These are phyloP conservation scores for Digitaria exilis DNA, from an alignment of 202 grass and related monocot genomes.

Conservation along the genomic window DNA sequence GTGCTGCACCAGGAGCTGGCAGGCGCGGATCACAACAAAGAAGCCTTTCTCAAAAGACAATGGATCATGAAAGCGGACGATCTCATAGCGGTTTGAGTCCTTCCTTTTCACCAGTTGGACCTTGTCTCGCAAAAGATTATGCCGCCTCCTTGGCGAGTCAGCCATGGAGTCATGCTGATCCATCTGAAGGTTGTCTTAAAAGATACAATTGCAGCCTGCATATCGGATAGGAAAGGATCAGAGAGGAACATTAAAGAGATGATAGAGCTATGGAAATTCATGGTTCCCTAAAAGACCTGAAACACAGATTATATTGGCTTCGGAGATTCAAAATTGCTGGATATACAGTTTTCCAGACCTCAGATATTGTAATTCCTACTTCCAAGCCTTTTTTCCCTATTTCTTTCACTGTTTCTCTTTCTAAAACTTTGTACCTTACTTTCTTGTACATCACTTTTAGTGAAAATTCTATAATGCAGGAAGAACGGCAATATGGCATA, in stretches of 20 bases:
- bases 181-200: slow-evolving; percentile 44
- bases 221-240: neutral
- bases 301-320: neutral
- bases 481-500: neutral
- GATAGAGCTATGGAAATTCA: neutral
- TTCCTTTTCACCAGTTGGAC: slow-evolving; percentile 83
- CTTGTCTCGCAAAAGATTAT: slow-evolving; percentile 85
- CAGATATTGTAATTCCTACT: neutral
- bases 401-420: neutral
- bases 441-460: neutral
- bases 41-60: slow-evolving; percentile 99
- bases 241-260: neutral
- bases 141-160: slow-evolving; percentile 64
- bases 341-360: neutral
- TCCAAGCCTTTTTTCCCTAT: neutral
- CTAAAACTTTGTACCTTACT: neutral
- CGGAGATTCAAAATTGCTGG: neutral
- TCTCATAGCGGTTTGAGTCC: slow-evolving; percentile 76
- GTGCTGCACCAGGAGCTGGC: slow-evolving; percentile 78
- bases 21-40: slow-evolving; percentile 86
- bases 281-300: neutral
- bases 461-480: neutral
- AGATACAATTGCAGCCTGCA: neutral
- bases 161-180: slow-evolving; percentile 51
- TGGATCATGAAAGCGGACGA: slow-evolving; percentile 67